Evolutionary conservation across 2,329 filamentous ascomycete species (phyloP).

Genomic region (Beauveria varroae): DNA sequence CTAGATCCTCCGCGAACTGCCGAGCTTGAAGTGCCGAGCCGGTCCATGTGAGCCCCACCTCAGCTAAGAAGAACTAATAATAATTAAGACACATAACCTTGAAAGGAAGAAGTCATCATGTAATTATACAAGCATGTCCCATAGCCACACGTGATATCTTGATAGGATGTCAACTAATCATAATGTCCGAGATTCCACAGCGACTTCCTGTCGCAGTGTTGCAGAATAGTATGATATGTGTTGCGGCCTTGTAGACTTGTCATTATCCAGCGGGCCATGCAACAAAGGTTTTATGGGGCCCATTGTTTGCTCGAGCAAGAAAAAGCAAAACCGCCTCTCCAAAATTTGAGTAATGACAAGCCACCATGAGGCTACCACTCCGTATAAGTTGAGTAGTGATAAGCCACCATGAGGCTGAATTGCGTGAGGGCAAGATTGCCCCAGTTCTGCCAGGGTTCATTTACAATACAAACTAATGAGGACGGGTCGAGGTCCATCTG

Average conservation of each 20-base stretch:
- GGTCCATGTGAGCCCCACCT: background rate
- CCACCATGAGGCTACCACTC: background rate
- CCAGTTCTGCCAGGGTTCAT: too few relatives aligned
- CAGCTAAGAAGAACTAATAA: background rate
- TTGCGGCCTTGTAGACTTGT: background rate
- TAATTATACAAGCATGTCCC: background rate
- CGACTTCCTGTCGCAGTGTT: background rate
- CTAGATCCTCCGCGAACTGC: background rate
- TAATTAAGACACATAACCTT: background rate
- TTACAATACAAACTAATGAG: too few relatives aligned
- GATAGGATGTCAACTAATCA: background rate
- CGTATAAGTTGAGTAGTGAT: background rate
- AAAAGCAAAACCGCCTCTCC: background rate
- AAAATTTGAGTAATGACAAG: background rate
- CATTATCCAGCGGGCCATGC: background rate
- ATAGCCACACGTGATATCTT: background rate
- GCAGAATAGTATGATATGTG: background rate
- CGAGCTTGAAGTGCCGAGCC: slow-evolving; percentile 3
- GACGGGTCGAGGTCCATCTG: too few relatives aligned
- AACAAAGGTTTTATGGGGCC: background rate
- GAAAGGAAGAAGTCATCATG: background rate
- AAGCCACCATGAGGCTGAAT: background rate
- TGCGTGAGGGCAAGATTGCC: background rate
- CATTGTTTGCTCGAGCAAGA: background rate
- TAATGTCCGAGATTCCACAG: background rate